phyloP scores from a whole-genome alignment of 2,329 filamentous ascomycete species.

The Sclerotinia subarctica region DNA sequence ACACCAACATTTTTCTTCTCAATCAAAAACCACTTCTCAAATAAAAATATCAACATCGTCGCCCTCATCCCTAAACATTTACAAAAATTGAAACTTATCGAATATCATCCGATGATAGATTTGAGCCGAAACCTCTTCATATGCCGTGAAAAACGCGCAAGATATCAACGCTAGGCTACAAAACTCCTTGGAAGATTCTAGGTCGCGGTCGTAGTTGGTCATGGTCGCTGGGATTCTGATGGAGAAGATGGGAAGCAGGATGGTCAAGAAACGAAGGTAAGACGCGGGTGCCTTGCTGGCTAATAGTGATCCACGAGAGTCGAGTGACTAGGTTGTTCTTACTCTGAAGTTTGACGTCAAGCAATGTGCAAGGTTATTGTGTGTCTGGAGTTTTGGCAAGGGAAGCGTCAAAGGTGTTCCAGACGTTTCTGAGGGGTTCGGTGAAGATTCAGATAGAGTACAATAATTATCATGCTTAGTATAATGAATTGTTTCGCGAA shows the following conservation, averaged over 20 bases:
- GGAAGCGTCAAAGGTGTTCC: neutral
- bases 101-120: neutral
- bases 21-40: neutral
- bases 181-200: conserved; percentile 5
- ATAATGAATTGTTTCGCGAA: neutral
- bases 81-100: neutral
- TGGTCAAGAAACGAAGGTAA: neutral
- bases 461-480: neutral
- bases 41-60: neutral
- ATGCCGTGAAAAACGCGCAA: neutral
- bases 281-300: neutral
- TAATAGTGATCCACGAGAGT: neutral
- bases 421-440: neutral
- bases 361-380: neutral
- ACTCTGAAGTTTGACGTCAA: neutral
- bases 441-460: neutral
- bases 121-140: neutral
- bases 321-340: neutral
- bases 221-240: neutral
- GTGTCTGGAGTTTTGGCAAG: neutral
- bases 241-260: neutral
- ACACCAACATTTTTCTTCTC: neutral
- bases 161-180: neutral
- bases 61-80: neutral
- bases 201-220: conserved; percentile 1